These are phyloP conservation scores for Craspedostauros australis DNA, from an alignment of 108 stramenopile species.

Conservation along the genomic window DNA sequence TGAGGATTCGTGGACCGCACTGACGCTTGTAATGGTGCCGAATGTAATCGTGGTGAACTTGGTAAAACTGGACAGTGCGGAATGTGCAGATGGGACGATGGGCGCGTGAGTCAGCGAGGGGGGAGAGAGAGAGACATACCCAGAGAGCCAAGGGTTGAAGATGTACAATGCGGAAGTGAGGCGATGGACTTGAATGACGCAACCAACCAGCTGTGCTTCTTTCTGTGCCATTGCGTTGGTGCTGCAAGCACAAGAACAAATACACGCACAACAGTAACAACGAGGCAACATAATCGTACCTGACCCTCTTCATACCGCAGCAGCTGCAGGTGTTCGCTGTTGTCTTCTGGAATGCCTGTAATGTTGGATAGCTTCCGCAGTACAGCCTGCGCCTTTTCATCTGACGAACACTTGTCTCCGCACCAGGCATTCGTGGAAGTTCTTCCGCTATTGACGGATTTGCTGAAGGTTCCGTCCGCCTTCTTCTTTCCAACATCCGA, in stretches of 20 bases:
- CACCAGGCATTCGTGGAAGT: constrained; percentile 62
- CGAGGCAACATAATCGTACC: constrained; percentile 12
- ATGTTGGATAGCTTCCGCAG: constrained; percentile 39
- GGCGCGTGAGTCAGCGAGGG: constrained; percentile 52
- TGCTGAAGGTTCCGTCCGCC: constrained; percentile 6
- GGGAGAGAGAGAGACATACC: constrained; percentile 5
- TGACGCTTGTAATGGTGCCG: constrained; percentile 32
- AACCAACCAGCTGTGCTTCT: too few relatives aligned
- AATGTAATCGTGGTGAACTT: constrained; percentile 30
- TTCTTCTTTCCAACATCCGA: constrained; percentile 14
- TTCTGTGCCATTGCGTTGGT: too few relatives aligned
- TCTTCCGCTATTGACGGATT: constrained; percentile 8
- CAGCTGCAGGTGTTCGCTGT: constrained; percentile 58
- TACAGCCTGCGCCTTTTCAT: constrained; percentile 29
- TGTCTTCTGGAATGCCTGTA: constrained; percentile 18
- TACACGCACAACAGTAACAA: constrained; percentile 22
- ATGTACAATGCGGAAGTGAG: not conserved
- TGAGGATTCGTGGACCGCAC: constrained; percentile 63
- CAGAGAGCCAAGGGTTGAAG: not conserved
- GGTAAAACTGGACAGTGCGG: constrained; percentile 59
- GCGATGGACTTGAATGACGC: too few relatives aligned
- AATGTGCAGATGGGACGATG: constrained; percentile 5
- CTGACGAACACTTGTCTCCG: constrained; percentile 28
- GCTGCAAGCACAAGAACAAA: too few relatives aligned
- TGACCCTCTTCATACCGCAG: constrained; percentile 1